Evolutionary conservation across 2,329 filamentous ascomycete species (phyloP).

Genomic region (Phialemonium atrogriseum): DNA sequence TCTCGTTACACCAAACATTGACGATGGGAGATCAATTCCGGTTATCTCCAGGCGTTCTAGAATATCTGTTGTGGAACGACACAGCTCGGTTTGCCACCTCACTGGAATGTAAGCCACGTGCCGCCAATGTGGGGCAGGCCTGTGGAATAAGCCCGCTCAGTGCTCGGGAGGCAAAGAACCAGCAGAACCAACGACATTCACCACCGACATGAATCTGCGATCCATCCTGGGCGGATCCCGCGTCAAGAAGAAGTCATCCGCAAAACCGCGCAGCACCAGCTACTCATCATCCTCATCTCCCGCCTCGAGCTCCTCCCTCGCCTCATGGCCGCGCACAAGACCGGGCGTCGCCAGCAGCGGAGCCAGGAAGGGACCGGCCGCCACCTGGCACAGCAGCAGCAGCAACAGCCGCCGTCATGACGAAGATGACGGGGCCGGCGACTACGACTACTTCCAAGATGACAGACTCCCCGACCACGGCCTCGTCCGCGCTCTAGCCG

Average conservation of each 20-base stretch:
- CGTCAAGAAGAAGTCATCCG: conserved; percentile 12
- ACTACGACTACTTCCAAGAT: conserved; percentile 27
- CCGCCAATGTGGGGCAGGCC: too few species aligned
- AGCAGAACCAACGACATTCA: too few species aligned
- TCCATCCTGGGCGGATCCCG: conserved; percentile 14
- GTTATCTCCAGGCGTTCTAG: too few species aligned
- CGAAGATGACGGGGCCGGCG: conserved; percentile 15
- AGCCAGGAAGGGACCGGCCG: too few species aligned
- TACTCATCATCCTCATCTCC: background rate
- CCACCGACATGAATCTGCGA: conserved; percentile 9
- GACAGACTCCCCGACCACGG: conserved; percentile 54
- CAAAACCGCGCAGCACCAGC: conserved; percentile 7
- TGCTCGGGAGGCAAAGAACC: too few species aligned
- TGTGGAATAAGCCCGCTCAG: too few species aligned
- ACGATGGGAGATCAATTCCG: too few species aligned
- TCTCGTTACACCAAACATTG: too few species aligned
- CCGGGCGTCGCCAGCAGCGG: conserved; percentile 1
- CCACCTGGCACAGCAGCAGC: too few species aligned
- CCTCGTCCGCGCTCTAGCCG: conserved; percentile 43
- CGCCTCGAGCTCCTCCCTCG: conserved; percentile 10
- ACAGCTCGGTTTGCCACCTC: too few species aligned
- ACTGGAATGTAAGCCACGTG: too few species aligned
- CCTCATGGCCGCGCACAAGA: conserved; percentile 10
- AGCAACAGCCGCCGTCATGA: conserved; percentile 1
- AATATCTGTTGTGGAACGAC: too few species aligned